Evolutionary conservation across 192 early-diverging fungal species (phyloP), one percentile per base, ranked within the genome.

Genomic region (Coemansia javaensis): DNA sequence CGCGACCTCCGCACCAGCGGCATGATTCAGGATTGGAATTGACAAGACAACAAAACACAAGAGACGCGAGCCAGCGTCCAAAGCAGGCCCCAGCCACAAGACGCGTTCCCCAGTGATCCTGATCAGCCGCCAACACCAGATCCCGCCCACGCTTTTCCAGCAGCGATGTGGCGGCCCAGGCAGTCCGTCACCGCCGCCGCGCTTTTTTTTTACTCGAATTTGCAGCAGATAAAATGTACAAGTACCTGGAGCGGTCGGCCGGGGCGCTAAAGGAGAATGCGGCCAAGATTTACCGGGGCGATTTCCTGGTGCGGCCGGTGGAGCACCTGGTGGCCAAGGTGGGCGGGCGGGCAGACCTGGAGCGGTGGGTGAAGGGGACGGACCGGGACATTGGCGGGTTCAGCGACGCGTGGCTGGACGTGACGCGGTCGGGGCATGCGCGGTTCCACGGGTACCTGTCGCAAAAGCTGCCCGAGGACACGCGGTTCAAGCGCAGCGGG

Each of bases 321-420:
- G 86, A 90, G 45, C 58, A 85, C 43, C 77, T 80, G 8, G 79
- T 97, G 73, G 80, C 79, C n/a, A 50, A 73, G 4, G 63, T 93
- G 28, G 81, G 81, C 25, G 57, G 51, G 7, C 68, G 80, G 23
- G 71, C 80, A 24, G 85, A 87, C 55, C 48, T 97, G 25, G 52
- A 85, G 31, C 45, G 69, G 17, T 97, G 90, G 89, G 60, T 82
- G 12, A 77, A 90, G 20, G 94, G 94, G 0, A 87, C 85, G 2
- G 94, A 97, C 68, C 83, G 85, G 41, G 92, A 97, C 63, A 89
- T 97, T 75, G 92, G 92, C 68, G 89, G 90, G 13, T 74, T 77
- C 39, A 86, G 86, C 18, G 80, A 86, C 49, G 88, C 87, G 4
- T 82, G 75, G 51, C 81, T 88, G 44, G 91, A 91, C 15, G 50